These are phyloP conservation scores for Brettanomyces sp. DNA, from an alignment of 805 yeast species.

Conservation along the genomic window DNA sequence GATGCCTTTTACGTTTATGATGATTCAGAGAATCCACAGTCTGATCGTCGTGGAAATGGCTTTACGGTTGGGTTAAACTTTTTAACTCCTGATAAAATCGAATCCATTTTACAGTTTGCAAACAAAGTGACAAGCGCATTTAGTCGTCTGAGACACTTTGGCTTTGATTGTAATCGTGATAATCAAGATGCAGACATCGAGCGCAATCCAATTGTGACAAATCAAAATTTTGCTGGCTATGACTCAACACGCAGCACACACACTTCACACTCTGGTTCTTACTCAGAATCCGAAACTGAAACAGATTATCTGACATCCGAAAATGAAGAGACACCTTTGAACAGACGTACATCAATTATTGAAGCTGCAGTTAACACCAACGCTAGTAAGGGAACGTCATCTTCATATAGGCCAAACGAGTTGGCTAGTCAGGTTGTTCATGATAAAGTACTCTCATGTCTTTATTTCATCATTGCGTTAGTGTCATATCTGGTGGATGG, in stretches of 20 bases:
- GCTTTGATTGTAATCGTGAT: background rate
- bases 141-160: background rate
- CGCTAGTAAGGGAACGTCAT: background rate
- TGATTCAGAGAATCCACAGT: slow-evolving; percentile 17
- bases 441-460: slow-evolving; percentile 33
- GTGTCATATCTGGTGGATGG: slow-evolving; percentile 33
- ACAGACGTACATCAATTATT: background rate
- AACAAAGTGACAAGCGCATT: slow-evolving; percentile 8
- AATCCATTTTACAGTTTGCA: slow-evolving; percentile 16
- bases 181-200: background rate
- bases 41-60: slow-evolving; percentile 13
- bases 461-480: slow-evolving; percentile 32
- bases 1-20: slow-evolving; percentile 30
- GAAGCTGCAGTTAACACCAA: background rate
- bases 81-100: slow-evolving; percentile 14
- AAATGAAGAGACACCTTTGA: background rate
- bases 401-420: slow-evolving; percentile 7
- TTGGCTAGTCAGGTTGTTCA: slow-evolving; percentile 22
- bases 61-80: slow-evolving; percentile 10
- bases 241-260: background rate
- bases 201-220: background rate
- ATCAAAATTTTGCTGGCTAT: background rate
- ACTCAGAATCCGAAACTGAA: slow-evolving; percentile 1
- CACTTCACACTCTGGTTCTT: background rate
- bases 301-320: background rate